These are phyloP conservation scores for Heimioporus sp. DNA, from an alignment of 768 basidiomycete genomes.

Conservation along the genomic window DNA sequence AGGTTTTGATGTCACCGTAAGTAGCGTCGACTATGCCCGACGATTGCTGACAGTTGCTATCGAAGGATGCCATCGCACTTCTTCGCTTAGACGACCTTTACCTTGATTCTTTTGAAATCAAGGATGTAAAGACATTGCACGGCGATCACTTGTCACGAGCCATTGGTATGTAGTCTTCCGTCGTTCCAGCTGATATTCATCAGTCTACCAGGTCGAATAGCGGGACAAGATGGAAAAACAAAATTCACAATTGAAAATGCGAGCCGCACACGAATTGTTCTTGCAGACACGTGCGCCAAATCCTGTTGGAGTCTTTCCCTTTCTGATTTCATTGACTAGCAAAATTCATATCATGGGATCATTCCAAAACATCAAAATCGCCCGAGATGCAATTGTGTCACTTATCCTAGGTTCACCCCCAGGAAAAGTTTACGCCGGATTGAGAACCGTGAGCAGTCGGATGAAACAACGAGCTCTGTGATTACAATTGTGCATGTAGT, in stretches of 20 bases:
- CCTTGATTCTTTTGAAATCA: conserved; percentile 98
- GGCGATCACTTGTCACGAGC: conserved; percentile 98
- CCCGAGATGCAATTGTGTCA: conserved; percentile 93
- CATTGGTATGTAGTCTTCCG: conserved; percentile 60
- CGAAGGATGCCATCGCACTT: conserved; percentile 91
- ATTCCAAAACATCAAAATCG: conserved; percentile 98
- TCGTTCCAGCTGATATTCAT: conserved; percentile 3
- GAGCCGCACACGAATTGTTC: conserved; percentile 94
- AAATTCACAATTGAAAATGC: conserved; percentile 99
- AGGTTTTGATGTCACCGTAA: conserved; percentile 93
- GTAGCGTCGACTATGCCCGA: conserved; percentile 18
- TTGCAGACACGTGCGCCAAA: conserved; percentile 87
- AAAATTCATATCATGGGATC: conserved; percentile 99
- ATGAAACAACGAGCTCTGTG: conserved; percentile 91
- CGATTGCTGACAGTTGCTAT: conserved; percentile 1
- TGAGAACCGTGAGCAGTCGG: conserved; percentile 87
- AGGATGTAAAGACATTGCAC: conserved; percentile 97
- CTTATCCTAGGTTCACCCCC: conserved; percentile 94
- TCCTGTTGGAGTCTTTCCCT: not conserved
- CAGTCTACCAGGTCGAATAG: conserved; percentile 75
- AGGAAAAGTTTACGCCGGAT: conserved; percentile 88
- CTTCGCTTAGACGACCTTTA: conserved; percentile 95
- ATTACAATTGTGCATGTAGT: conserved; percentile 11
- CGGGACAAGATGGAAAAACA: conserved; percentile 97
- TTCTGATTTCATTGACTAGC: conserved; percentile 39